Evolutionary conservation across 2,329 filamentous ascomycete genomes (phyloP).

Genomic region (Diplodia corticola): DNA sequence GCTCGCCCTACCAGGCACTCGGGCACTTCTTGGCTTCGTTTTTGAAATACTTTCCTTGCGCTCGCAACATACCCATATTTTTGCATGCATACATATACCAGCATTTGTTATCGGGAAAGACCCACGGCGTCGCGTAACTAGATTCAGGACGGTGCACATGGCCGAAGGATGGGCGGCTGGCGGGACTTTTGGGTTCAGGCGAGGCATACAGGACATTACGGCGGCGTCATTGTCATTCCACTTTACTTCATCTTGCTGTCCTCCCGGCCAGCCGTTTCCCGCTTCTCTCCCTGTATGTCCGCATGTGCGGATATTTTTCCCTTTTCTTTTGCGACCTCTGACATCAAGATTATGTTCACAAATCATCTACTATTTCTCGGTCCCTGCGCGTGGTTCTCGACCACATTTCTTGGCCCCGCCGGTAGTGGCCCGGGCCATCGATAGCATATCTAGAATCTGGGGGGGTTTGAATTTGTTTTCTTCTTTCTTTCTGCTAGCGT

Average conservation of each 20-base stretch:
- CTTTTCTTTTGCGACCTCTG: not conserved
- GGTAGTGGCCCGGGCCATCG: not conserved
- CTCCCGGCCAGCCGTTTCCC: not conserved
- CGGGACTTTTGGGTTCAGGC: constrained; percentile 5
- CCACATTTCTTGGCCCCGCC: not conserved
- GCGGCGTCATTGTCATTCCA: constrained; percentile 16
- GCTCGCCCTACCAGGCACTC: not conserved
- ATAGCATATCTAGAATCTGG: constrained; percentile 11
- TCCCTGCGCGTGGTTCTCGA: not conserved
- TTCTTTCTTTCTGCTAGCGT: not conserved
- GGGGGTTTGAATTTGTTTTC: too few relatives aligned
- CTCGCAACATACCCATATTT: constrained; percentile 13
- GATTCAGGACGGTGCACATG: constrained; percentile 14
- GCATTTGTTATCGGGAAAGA: constrained; percentile 16
- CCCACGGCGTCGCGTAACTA: constrained; percentile 13
- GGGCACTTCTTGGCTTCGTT: not conserved
- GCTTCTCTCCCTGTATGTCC: not conserved
- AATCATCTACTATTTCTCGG: constrained; percentile 6
- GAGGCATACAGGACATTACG: constrained; percentile 13
- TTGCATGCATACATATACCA: constrained; percentile 17
- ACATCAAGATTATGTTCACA: not conserved
- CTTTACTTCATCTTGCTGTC: not conserved
- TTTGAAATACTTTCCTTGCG: not conserved
- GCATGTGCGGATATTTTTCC: not conserved
- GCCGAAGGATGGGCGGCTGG: not conserved